A percentile compares a stretch with the other conserved stretches of the same genome.
Conservation (phyloP, 2,329 filamentous ascomycete genomes). For the Colletotrichum sidae region DNA sequence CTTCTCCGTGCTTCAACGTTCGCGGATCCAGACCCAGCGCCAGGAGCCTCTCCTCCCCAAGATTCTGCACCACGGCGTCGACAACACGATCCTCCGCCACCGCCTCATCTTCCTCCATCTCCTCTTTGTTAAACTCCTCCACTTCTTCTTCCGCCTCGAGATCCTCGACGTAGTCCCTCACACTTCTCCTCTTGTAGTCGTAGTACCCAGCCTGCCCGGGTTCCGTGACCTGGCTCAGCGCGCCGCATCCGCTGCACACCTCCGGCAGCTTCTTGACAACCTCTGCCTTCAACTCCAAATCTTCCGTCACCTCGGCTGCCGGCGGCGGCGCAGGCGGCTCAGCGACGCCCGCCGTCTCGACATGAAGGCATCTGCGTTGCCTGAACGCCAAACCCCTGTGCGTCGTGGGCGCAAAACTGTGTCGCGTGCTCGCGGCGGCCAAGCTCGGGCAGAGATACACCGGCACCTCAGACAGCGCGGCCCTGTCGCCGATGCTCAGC, state of each 20-base stretch:
- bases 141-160: constrained; percentile 39
- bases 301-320: constrained; percentile 4
- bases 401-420: constrained; percentile 38
- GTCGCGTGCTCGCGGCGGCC: constrained; percentile 5
- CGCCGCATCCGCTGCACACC: constrained; percentile 74
- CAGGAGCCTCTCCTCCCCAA: constrained; percentile 56
- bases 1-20: constrained; percentile 48
- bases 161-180: constrained; percentile 60
- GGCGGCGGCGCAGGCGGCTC: constrained; percentile 2
- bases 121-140: not conserved
- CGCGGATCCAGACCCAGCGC: constrained; percentile 59
- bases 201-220: constrained; percentile 68
- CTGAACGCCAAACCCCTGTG: constrained; percentile 28
- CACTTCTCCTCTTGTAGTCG: constrained; percentile 61
- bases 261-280: constrained; percentile 56
- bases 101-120: constrained; percentile 11
- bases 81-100: constrained; percentile 59
- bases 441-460: constrained; percentile 59
- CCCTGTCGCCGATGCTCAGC: constrained; percentile 54
- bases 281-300: not conserved
- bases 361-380: constrained; percentile 45
- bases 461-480: constrained; percentile 53
- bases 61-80: constrained; percentile 54
- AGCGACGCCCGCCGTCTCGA: constrained; percentile 2
- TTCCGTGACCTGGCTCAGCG: constrained; percentile 68